These are phyloP conservation scores for Candida chauliodis DNA, from an alignment of 805 yeast species.

Conservation along the genomic window DNA sequence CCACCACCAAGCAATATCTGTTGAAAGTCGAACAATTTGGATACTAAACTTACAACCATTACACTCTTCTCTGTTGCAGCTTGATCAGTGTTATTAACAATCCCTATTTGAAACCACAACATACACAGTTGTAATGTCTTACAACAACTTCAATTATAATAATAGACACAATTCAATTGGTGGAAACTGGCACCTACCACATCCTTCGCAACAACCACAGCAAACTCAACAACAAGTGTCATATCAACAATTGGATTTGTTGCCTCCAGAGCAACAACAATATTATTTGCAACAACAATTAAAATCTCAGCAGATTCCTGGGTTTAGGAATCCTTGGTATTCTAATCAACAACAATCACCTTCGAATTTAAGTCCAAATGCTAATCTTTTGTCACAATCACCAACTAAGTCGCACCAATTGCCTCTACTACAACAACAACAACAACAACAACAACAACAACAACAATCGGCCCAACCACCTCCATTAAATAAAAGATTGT, in stretches of 20 bases:
- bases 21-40: too few relatives aligned
- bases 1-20: too few relatives aligned
- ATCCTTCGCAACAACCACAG: slow-evolving; percentile 18
- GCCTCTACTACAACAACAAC: slow-evolving; percentile 9
- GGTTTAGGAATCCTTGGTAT: slow-evolving; percentile 45
- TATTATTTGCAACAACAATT: slow-evolving; percentile 11
- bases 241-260: slow-evolving; percentile 5
- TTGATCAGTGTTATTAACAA: too few relatives aligned
- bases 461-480: slow-evolving; percentile 6
- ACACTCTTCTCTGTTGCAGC: too few relatives aligned
- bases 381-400: slow-evolving; percentile 17
- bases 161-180: slow-evolving; percentile 36
- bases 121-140: too few relatives aligned
- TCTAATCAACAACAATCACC: slow-evolving; percentile 19
- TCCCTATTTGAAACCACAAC: too few relatives aligned
- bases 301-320: slow-evolving; percentile 18
- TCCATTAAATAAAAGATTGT: slow-evolving; percentile 19
- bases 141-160: slow-evolving; percentile 24
- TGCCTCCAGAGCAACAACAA: slow-evolving; percentile 9
- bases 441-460: slow-evolving; percentile 28
- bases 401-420: slow-evolving; percentile 23
- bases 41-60: too few relatives aligned
- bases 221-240: slow-evolving; percentile 5
- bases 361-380: slow-evolving; percentile 5
- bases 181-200: slow-evolving; percentile 35